phyloP scores from a whole-genome alignment of 2,329 filamentous ascomycete species.

The Byssothecium circinans region DNA sequence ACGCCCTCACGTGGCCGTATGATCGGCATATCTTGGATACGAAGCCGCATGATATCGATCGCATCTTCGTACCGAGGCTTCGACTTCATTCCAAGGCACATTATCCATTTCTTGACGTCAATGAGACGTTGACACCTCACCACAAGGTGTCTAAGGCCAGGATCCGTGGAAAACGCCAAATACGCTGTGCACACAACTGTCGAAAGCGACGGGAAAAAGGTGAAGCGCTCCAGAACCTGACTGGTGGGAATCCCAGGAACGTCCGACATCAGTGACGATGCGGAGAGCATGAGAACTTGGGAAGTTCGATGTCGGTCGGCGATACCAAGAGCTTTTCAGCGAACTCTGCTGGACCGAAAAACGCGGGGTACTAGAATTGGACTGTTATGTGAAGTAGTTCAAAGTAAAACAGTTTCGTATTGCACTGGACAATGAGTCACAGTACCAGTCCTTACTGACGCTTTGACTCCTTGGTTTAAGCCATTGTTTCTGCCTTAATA shows the following conservation, averaged over 20 bases:
- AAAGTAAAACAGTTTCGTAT: background rate
- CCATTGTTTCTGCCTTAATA: background rate
- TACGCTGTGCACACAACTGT: background rate
- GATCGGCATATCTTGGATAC: background rate
- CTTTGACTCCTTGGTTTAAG: background rate
- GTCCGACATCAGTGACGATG: background rate
- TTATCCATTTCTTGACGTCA: conserved; percentile 3
- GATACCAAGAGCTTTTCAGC: background rate
- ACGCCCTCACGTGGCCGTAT: background rate
- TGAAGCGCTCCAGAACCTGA: background rate
- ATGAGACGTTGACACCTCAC: background rate
- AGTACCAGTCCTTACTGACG: background rate
- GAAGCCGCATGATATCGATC: background rate
- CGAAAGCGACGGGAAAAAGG: background rate
- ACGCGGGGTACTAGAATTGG: background rate
- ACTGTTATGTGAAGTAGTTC: background rate
- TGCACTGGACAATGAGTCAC: background rate
- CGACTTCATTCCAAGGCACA: background rate
- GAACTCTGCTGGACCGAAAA: background rate
- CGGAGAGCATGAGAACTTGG: background rate
- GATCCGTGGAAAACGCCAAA: conserved; percentile 1
- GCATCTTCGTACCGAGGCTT: too few relatives aligned
- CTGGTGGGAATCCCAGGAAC: too few relatives aligned
- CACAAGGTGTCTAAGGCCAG: conserved; percentile 4
- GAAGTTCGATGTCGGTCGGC: background rate